Conservation (phyloP, 83 land plant genomes). For the Picea engelmannii region DNA sequence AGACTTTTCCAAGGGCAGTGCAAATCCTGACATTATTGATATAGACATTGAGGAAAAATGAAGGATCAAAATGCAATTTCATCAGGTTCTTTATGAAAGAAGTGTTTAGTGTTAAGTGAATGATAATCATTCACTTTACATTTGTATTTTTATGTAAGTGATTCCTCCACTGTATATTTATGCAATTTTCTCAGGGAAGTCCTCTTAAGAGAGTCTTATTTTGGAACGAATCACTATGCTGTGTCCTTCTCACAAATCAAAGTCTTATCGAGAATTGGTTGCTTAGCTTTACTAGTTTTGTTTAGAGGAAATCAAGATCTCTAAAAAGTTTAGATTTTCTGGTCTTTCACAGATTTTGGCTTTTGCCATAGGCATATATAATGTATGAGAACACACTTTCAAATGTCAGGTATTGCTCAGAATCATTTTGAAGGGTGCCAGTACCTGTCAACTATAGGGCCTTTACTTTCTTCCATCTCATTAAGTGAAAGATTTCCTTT, state of each 20-base stretch:
- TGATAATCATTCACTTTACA: background rate
- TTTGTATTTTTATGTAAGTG: background rate
- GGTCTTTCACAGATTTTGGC: background rate
- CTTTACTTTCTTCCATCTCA: background rate
- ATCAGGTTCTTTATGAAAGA: background rate
- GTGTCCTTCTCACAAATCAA: background rate
- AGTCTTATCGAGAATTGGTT: background rate
- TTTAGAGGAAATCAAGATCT: background rate
- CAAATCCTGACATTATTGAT: slow-evolving; percentile 74
- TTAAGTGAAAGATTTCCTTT: background rate
- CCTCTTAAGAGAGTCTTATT: background rate
- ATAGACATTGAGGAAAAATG: slow-evolving; percentile 87
- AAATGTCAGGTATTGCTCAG: background rate
- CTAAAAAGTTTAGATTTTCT: background rate
- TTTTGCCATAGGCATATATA: background rate
- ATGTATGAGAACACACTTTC: slow-evolving; percentile 6
- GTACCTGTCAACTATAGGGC: slow-evolving; percentile 1
- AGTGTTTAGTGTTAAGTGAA: background rate
- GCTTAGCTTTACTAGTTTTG: background rate
- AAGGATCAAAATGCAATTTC: slow-evolving; percentile 14
- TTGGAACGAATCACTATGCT: background rate
- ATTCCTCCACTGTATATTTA: background rate
- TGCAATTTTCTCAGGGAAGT: background rate
- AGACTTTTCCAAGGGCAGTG: slow-evolving; percentile 53
- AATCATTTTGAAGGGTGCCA: background rate